Percentiles rank a stretch among this genome's conserved stretches.
These are phyloP conservation scores for Lecanicillium sp. DNA, from an alignment of 2,329 filamentous ascomycete genomes.

Conservation along the genomic window DNA sequence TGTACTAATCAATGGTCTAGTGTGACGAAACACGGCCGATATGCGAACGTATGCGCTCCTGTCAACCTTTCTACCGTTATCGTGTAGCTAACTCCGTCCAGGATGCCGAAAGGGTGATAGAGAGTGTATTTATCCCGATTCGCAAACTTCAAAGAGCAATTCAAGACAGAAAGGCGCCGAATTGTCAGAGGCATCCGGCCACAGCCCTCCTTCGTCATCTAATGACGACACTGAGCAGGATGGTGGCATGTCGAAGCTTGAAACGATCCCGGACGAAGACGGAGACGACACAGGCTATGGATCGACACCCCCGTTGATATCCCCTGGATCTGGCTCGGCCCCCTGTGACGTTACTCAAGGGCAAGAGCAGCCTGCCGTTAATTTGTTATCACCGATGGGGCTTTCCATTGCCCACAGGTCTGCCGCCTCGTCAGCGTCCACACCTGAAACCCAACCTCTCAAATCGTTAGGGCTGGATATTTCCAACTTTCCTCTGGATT, in stretches of 20 bases:
- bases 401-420: slow-evolving; percentile 13
- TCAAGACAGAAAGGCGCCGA: slow-evolving; percentile 30
- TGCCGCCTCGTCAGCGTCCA: slow-evolving; percentile 3
- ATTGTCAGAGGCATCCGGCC: slow-evolving; percentile 24
- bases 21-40: slow-evolving; percentile 85
- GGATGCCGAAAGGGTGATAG: slow-evolving; percentile 88
- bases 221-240: slow-evolving; percentile 36
- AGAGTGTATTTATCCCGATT: slow-evolving; percentile 84
- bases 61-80: background rate
- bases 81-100: slow-evolving; percentile 26
- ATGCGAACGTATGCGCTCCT: slow-evolving; percentile 60
- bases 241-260: slow-evolving; percentile 29
- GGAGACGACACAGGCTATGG: slow-evolving; percentile 29
- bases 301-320: no score
- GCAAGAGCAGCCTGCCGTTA: no score
- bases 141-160: slow-evolving; percentile 38
- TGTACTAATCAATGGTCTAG: slow-evolving; percentile 34
- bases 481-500: slow-evolving; percentile 56
- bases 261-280: slow-evolving; percentile 48
- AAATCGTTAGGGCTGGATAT: slow-evolving; percentile 31
- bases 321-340: no score
- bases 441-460: no score
- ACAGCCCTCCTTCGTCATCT: slow-evolving; percentile 45
- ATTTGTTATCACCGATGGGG: no score
- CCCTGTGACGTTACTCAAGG: no score